A percentile compares a stretch with the other conserved stretches of the same genome.
Conservation (phyloP, 2,329 filamentous ascomycete species). For the Zymoseptoria crescenta region DNA sequence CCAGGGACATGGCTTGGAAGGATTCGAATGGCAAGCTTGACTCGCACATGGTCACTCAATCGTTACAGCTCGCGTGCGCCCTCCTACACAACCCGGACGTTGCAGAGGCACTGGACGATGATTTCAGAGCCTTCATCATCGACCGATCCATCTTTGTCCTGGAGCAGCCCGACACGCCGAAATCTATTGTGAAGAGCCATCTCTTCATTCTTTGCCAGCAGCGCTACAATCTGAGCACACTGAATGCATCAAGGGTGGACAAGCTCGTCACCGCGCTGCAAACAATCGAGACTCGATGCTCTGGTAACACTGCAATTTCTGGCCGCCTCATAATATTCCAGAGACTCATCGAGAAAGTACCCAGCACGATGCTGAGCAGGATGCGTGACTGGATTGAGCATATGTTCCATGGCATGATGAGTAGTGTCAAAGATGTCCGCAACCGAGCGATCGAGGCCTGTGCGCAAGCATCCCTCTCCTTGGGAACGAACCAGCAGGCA, state of each 20-base stretch:
- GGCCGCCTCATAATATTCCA: slow-evolving; percentile 73
- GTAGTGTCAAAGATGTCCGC: slow-evolving; percentile 67
- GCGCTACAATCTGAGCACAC: slow-evolving; percentile 65
- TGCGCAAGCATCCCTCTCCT: slow-evolving; percentile 57
- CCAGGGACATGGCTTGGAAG: slow-evolving; percentile 65
- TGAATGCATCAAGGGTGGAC: slow-evolving; percentile 63
- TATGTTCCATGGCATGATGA: slow-evolving; percentile 73
- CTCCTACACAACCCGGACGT: slow-evolving; percentile 66
- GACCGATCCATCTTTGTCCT: slow-evolving; percentile 72
- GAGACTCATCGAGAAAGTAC: slow-evolving; percentile 65
- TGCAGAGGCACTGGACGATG: slow-evolving; percentile 64
- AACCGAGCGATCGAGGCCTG: slow-evolving; percentile 67
- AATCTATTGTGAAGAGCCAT: slow-evolving; percentile 69
- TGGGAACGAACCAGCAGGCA: slow-evolving; percentile 62
- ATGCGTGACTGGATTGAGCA: slow-evolving; percentile 71
- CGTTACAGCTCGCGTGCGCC: slow-evolving; percentile 67
- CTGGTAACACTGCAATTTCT: slow-evolving; percentile 72
- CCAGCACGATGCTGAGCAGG: slow-evolving; percentile 60
- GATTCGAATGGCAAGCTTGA: slow-evolving; percentile 46
- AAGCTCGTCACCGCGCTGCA: slow-evolving; percentile 64
- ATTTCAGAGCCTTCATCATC: slow-evolving; percentile 72
- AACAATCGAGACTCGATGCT: slow-evolving; percentile 63
- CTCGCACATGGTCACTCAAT: slow-evolving; percentile 64
- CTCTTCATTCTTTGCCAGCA: slow-evolving; percentile 76
- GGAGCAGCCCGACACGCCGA: slow-evolving; percentile 60